Conservation (phyloP, 352 stramenopile species). For the Globisporangium orthogonon region DNA sequence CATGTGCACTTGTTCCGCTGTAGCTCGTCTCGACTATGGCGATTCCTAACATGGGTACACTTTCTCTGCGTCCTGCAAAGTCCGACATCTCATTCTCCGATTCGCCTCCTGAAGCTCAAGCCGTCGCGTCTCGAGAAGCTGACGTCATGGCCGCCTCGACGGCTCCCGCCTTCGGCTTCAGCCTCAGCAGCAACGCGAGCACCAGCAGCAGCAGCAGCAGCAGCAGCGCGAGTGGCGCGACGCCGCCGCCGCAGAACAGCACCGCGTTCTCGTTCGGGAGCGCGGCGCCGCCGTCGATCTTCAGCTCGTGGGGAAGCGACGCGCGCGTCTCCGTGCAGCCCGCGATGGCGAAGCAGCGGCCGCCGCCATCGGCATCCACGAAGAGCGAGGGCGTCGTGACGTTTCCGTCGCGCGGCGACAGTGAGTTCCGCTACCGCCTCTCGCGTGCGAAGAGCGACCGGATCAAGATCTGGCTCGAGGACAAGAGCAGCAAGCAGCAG, state of each 20-base stretch:
- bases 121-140: neutral
- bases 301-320: neutral
- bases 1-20: too few relatives aligned
- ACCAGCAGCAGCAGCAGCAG: neutral
- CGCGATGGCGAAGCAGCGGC: neutral
- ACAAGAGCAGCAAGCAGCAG: slow-evolving; percentile 5
- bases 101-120: neutral
- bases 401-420: neutral
- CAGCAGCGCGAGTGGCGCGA: neutral
- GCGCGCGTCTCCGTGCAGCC: too few relatives aligned
- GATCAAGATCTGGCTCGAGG: slow-evolving; percentile 3
- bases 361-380: neutral
- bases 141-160: too few relatives aligned
- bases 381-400: slow-evolving; percentile 8
- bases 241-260: neutral
- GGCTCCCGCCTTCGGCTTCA: neutral
- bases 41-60: neutral
- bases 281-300: neutral
- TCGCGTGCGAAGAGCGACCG: neutral
- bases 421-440: slow-evolving; percentile 6
- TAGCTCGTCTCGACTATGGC: too few relatives aligned
- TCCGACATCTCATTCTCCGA: neutral
- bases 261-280: neutral
- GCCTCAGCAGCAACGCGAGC: neutral
- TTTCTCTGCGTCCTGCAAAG: neutral